Conservation (phyloP, 2,329 filamentous ascomycete genomes). For the Curvularia spicifera region DNA sequence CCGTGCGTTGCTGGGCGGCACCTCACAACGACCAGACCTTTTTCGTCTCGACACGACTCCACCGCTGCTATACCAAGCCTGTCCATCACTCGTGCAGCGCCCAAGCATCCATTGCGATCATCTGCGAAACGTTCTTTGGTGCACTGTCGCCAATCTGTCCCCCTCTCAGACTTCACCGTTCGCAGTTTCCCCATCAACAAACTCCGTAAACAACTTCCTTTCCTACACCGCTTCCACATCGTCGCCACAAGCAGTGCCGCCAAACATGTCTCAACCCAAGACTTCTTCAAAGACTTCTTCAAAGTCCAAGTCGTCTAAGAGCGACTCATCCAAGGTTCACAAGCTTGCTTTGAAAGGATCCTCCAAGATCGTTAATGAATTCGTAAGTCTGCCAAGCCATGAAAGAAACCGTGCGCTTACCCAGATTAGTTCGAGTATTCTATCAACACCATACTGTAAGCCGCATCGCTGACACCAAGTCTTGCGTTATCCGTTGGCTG, state of each 20-base stretch:
- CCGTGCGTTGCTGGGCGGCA: constrained; percentile 15
- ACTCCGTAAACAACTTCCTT: constrained; percentile 32
- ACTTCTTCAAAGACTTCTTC: constrained; percentile 32
- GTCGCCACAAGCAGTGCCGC: constrained; percentile 6
- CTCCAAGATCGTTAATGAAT: constrained; percentile 90
- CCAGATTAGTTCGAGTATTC: constrained; percentile 84
- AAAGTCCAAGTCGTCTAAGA: constrained; percentile 52
- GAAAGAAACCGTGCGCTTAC: constrained; percentile 19
- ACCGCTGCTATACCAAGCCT: constrained; percentile 8
- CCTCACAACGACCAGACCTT: constrained; percentile 19
- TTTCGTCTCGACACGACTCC: constrained; percentile 7
- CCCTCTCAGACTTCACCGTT: not conserved
- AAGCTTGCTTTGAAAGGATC: constrained; percentile 89
- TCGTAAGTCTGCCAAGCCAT: constrained; percentile 67
- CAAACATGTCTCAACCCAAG: constrained; percentile 43
- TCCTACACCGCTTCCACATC: constrained; percentile 9
- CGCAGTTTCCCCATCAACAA: constrained; percentile 43
- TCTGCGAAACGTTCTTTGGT: not conserved
- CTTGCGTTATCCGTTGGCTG: constrained; percentile 11
- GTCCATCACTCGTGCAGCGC: not conserved
- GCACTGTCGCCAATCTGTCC: not conserved
- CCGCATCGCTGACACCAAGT: not conserved
- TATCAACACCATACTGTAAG: constrained; percentile 92
- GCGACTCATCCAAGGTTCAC: constrained; percentile 85
- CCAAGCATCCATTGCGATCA: not conserved